phyloP scores from a whole-genome alignment of 768 basidiomycete genomes.

The Lentinula edodes region DNA sequence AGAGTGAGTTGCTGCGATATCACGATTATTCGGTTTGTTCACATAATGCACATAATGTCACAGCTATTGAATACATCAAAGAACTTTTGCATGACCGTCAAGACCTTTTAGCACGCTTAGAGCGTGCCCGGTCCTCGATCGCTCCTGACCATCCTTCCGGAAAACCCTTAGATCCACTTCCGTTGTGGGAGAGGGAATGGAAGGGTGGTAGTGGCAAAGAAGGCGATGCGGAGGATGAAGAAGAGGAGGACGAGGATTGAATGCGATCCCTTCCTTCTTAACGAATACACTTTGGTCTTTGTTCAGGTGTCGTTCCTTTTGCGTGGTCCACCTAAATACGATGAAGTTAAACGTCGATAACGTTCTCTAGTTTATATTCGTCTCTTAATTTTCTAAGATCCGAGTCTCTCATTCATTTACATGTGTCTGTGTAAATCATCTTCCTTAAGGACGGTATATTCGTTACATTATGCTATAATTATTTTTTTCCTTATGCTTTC shows the following conservation, averaged over 20 bases:
- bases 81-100: constrained; percentile 58
- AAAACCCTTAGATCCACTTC: constrained; percentile 23
- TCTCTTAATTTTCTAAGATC: not conserved
- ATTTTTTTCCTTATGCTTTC: not conserved
- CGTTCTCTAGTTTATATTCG: not conserved
- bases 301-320: not conserved
- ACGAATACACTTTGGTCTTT: no score
- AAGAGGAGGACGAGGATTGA: constrained; percentile 32
- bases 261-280: not conserved
- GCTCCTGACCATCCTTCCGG: constrained; percentile 59
- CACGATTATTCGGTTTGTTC: not conserved
- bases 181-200: constrained; percentile 83
- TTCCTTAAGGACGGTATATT: not conserved
- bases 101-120: constrained; percentile 50
- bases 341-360: no score
- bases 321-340: no score
- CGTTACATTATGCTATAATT: constrained; percentile 1
- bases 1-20: constrained; percentile 53
- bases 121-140: constrained; percentile 51
- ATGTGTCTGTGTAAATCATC: not conserved
- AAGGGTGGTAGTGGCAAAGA: constrained; percentile 60
- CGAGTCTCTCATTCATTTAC: not conserved
- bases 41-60: not conserved
- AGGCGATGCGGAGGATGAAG: constrained; percentile 39
- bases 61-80: constrained; percentile 85